phyloP scores from a whole-genome alignment of 306 rosid species.

The Malus orientalis region DNA sequence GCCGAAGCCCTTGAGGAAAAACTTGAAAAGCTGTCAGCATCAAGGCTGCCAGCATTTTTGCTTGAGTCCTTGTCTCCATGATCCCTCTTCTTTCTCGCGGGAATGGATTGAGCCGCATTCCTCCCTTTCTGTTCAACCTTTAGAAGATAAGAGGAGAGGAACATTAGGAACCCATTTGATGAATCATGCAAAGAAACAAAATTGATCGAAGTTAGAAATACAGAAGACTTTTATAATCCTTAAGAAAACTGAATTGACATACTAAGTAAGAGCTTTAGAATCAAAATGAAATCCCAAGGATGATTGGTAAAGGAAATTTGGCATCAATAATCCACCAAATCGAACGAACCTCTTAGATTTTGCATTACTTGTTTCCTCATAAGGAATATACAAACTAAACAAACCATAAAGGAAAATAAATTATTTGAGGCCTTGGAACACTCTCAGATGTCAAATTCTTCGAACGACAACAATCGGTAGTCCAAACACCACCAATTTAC shows the following conservation, averaged over 20 bases:
- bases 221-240: not conserved
- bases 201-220: not conserved
- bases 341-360: not conserved
- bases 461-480: not conserved
- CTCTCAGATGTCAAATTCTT: not conserved
- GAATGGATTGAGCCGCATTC: constrained; percentile 59
- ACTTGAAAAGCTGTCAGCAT: constrained; percentile 44
- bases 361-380: not conserved
- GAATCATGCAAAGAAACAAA: not conserved
- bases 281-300: not conserved
- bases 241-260: not conserved
- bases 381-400: not conserved
- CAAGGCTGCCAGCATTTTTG: constrained; percentile 34
- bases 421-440: not conserved
- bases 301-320: not conserved
- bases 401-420: not conserved
- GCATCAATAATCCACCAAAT: not conserved
- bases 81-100: constrained; percentile 52
- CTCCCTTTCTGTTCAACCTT: constrained; percentile 52
- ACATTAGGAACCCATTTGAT: not conserved
- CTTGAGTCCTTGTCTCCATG: constrained; percentile 52
- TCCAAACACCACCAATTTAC: not conserved
- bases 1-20: constrained; percentile 50
- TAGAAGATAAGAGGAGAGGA: constrained; percentile 14
- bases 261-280: not conserved